Evolutionary conservation across 345 rosid genomes (phyloP), one percentile per base, ranked within the genome.

Genomic region (Nasturtium officinale): DNA sequence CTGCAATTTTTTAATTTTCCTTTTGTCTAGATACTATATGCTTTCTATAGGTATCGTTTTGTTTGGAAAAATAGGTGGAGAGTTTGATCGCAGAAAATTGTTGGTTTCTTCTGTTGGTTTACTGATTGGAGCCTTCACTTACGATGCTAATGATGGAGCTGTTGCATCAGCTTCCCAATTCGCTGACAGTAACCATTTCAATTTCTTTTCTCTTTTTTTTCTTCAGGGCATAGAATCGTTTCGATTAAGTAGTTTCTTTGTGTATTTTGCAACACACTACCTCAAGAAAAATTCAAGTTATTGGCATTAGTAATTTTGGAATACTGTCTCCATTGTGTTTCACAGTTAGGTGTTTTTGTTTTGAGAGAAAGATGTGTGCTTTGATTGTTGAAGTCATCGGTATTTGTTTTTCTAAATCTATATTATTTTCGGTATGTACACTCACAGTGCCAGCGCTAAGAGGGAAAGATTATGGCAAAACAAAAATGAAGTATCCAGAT

Each of bases 381-480:
- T 69, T 16, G 54, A 18, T 42, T 42, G 45, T 8, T 68, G 35
- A 23, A 13, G 4, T 7, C 33, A 7, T 38, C 20, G 1, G 4
- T 59, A 3, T 23, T 13, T 20, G 48, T 37, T 12, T 59, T 35
- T 35, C 29, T 37, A 12, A 59, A 13, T 42, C 38, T 6, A 35
- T 15, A 7, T 35, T 38, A 15, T 23, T 37, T 38, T 48, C 54
- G 13, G 28, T 35, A 18, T 59, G 21, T 59, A 21, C n/a, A 40
- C 1, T 61, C 13, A 60, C 50, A 61, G 97, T 94, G 97, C 98
- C 98, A 30, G 98, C 97, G 56, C 74, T 94, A 47, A 83, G 97
- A 77, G 97, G 96, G 11, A 94, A 94, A 67, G 94, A 94, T 82
- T 94, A 94, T 63, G 98, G 98, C 56, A 94, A 94, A 85, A 56